phyloP scores from a whole-genome alignment of 768 basidiomycete species.

The Leccinum sublutescens region DNA sequence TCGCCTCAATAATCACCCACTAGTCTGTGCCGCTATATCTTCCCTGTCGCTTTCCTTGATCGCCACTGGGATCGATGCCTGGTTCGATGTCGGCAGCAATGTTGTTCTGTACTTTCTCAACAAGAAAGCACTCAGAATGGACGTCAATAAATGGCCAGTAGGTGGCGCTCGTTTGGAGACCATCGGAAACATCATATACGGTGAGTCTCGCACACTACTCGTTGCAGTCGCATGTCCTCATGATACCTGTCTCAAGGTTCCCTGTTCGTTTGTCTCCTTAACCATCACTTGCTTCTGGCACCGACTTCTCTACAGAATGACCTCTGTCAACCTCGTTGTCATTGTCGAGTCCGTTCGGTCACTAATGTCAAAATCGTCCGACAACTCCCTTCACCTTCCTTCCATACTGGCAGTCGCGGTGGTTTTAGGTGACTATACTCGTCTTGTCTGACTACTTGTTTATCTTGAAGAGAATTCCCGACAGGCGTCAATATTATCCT shows the following conservation, averaged over 20 bases:
- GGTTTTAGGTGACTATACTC: slow-evolving; percentile 55
- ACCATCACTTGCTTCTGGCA: neutral
- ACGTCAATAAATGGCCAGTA: slow-evolving; percentile 87
- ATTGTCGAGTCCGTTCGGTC: slow-evolving; percentile 82
- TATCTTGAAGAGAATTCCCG: neutral
- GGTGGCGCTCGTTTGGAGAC: slow-evolving; percentile 87
- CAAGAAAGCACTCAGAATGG: slow-evolving; percentile 64
- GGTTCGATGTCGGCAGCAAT: slow-evolving; percentile 83
- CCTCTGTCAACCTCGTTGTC: slow-evolving; percentile 86
- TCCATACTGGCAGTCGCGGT: slow-evolving; percentile 80
- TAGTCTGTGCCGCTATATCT: slow-evolving; percentile 91
- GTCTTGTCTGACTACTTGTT: neutral
- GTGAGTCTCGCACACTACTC: slow-evolving; percentile 34
- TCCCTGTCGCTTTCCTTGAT: slow-evolving; percentile 82
- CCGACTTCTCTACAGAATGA: slow-evolving; percentile 60
- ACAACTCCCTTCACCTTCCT: slow-evolving; percentile 68
- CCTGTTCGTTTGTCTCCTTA: slow-evolving; percentile 33
- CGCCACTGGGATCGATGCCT: slow-evolving; percentile 86
- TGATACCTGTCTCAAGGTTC: slow-evolving; percentile 38
- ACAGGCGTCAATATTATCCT: slow-evolving; percentile 80
- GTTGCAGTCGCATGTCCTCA: slow-evolving; percentile 4
- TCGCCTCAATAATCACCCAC: neutral
- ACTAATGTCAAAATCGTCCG: slow-evolving; percentile 58
- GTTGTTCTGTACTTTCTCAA: slow-evolving; percentile 77
- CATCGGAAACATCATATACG: slow-evolving; percentile 86